These are phyloP conservation scores for Populus ilicifolia DNA, from an alignment of 345 rosid species.

Conservation along the genomic window DNA sequence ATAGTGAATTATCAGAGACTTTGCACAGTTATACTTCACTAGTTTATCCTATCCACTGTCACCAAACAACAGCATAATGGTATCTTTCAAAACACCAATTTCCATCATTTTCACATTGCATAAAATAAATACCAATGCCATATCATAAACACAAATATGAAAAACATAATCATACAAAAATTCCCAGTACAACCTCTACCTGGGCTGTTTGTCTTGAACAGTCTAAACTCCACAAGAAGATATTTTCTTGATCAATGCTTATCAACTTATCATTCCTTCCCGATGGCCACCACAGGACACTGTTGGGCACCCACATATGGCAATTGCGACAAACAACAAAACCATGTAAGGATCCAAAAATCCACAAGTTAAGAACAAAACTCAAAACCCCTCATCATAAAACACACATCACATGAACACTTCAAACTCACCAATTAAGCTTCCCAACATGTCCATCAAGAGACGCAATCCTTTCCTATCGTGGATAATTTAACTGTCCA, in stretches of 20 bases:
- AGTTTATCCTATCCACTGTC: background rate
- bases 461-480: conserved; percentile 67
- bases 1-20: background rate
- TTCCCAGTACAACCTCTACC: conserved; percentile 31
- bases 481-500: conserved; percentile 81
- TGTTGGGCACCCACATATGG: conserved; percentile 17
- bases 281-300: conserved; percentile 85
- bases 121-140: background rate
- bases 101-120: background rate
- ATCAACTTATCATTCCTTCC: conserved; percentile 79
- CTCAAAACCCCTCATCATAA: background rate
- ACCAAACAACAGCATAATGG: background rate
- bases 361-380: background rate
- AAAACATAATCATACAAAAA: background rate
- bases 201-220: conserved; percentile 67
- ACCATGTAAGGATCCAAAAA: background rate
- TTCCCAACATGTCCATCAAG: conserved; percentile 80
- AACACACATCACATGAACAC: background rate
- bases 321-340: background rate
- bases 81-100: background rate
- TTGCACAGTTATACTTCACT: background rate
- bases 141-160: background rate
- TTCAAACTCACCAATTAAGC: conserved; percentile 66
- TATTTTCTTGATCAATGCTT: conserved; percentile 77
- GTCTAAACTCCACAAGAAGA: conserved; percentile 75